These are phyloP conservation scores for Microdochium paspali DNA, from an alignment of 2,329 filamentous ascomycete genomes.

Conservation along the genomic window DNA sequence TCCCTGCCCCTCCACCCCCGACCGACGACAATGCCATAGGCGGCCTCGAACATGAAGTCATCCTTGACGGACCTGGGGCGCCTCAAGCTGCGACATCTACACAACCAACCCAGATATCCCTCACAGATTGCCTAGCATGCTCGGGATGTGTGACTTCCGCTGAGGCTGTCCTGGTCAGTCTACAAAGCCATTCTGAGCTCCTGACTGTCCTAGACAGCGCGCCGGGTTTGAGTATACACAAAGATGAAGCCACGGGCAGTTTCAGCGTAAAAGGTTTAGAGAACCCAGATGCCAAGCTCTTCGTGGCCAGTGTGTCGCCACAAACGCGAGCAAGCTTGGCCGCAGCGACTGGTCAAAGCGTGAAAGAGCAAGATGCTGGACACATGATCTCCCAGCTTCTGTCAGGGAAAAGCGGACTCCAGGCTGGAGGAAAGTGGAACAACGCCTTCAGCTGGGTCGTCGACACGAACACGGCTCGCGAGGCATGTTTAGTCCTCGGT, in stretches of 20 bases:
- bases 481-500: slow-evolving; percentile 73
- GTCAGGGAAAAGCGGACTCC: slow-evolving; percentile 58
- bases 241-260: slow-evolving; percentile 20
- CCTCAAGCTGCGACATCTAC: slow-evolving; percentile 32
- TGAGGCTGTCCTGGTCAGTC: slow-evolving; percentile 88
- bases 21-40: slow-evolving; percentile 14
- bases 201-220: slow-evolving; percentile 68
- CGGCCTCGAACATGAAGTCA: slow-evolving; percentile 74
- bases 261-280: slow-evolving; percentile 41
- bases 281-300: slow-evolving; percentile 59
- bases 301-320: slow-evolving; percentile 87
- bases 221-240: slow-evolving; percentile 34
- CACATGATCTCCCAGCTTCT: slow-evolving; percentile 78
- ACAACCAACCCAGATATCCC: slow-evolving; percentile 77
- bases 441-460: slow-evolving; percentile 84
- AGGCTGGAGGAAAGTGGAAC: slow-evolving; percentile 57
- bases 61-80: slow-evolving; percentile 65
- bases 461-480: slow-evolving; percentile 77
- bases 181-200: slow-evolving; percentile 91
- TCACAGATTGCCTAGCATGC: slow-evolving; percentile 95
- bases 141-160: slow-evolving; percentile 96
- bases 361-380: slow-evolving; percentile 65
- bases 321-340: slow-evolving; percentile 85
- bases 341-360: slow-evolving; percentile 64
- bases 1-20: slow-evolving; percentile 54